Evolutionary conservation across 1,284 basidiomycete species (phyloP), one percentile per base, ranked within the genome.

Genomic region (Mycena sp.): DNA sequence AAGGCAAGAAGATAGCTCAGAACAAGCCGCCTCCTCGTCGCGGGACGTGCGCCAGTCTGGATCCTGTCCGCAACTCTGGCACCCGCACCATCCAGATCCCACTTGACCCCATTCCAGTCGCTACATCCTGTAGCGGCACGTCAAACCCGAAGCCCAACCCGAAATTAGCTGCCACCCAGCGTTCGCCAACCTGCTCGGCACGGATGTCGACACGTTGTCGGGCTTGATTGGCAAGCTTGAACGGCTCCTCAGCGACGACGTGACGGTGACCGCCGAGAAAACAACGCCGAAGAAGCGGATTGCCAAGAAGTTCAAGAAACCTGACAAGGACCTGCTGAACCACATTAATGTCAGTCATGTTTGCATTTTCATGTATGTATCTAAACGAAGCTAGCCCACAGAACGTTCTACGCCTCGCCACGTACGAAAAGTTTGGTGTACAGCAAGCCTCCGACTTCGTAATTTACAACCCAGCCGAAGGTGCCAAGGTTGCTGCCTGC

Each of bases 1-100:
- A 48, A 46, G 21, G 30, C 21, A 14, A 14, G 9, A 49, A 58
- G 50, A 29, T 41, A 19, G n/a, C 61, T 40, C 54, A 48, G 55
- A 51, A 32, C 32, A 46, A 26, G 6, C 35, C 49, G 21, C 37
- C 59, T 49, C 61, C 61, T 52, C 54, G 55, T 44, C 61, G 61
- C 55, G 49, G 55, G 32, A 58, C 48, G 37, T n/a, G 55, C 43
- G 55, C 50, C 54, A 53, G 44, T 55, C 23, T 63, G 48, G 46
- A 35, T 58, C 55, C 61, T 43, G 41, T 25, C 28, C 41, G 28
- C 46, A 57, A 63, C 37, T 40, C 44, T 43, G 16, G 61, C 44
- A 53, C 43, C 32, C 50, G 55, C 54, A 51, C 50, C 10, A 52
- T 63, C 43, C 16, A 63, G 37, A 63, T 63, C 43, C 61, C 61